phyloP scores from a whole-genome alignment of 345 rosid genomes.

The Heritiera littoralis region DNA sequence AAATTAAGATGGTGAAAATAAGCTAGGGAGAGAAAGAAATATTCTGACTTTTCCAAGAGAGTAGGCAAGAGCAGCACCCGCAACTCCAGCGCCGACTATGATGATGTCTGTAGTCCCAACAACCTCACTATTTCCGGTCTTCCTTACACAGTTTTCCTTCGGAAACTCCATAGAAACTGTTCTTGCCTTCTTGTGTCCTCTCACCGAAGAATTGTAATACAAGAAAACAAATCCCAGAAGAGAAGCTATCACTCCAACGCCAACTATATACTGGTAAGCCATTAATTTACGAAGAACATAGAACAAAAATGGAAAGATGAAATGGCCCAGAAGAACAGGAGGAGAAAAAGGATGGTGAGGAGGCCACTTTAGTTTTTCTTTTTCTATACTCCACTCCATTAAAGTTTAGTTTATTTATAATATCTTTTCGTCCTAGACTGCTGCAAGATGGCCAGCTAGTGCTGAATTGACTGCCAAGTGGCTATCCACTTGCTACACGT shows the following conservation, averaged over 20 bases:
- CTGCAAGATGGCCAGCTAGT: not conserved
- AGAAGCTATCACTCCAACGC: not conserved
- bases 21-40: not conserved
- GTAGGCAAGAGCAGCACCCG: conserved; percentile 16
- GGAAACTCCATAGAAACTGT: not conserved
- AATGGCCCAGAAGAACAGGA: not conserved
- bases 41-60: not conserved
- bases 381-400: too few relatives aligned
- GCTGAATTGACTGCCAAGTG: not conserved
- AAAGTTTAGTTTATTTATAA: too few relatives aligned
- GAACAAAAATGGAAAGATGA: not conserved
- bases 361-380: too few relatives aligned
- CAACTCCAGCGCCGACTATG: conserved; percentile 9
- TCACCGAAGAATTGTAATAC: not conserved
- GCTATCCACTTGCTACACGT: not conserved
- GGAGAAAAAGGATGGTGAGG: not conserved
- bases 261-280: not conserved
- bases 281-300: not conserved
- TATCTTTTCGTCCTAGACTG: not conserved
- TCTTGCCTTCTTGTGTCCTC: not conserved
- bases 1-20: too few relatives aligned
- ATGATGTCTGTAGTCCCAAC: not conserved
- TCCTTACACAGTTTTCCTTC: too few relatives aligned
- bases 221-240: conserved; percentile 2
- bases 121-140: not conserved